A percentile compares a stretch with the other conserved stretches of the same genome.
Conservation (phyloP, 176 grass and related monocot species). For the Stipa capillata region DNA sequence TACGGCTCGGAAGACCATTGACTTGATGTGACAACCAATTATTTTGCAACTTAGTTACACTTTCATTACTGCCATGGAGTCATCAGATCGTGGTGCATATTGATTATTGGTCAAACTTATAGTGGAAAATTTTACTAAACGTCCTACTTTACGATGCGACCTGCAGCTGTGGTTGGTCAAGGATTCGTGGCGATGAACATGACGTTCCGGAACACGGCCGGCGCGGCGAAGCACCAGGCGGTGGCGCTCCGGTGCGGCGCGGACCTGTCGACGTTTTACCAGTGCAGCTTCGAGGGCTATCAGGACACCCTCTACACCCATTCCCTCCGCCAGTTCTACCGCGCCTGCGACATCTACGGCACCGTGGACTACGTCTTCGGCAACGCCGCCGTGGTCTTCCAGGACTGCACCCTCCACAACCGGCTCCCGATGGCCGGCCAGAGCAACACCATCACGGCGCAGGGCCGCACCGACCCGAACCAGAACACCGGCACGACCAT, state of each 20-base stretch:
- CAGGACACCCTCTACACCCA: conserved; percentile 97
- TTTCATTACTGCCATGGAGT: neutral
- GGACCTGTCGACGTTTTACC: conserved; percentile 82
- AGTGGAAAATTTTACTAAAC: neutral
- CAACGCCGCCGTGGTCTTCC: conserved; percentile 84
- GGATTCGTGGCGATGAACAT: conserved; percentile 91
- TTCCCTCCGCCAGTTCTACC: conserved; percentile 91
- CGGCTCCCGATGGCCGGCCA: conserved; percentile 61
- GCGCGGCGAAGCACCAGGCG: conserved; percentile 71
- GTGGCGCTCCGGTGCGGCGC: conserved; percentile 66
- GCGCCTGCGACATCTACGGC: conserved; percentile 85
- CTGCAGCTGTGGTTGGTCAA: conserved; percentile 70
- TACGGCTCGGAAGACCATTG: neutral
- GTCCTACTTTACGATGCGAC: neutral
- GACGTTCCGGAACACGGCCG: conserved; percentile 83
- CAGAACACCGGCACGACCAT: conserved; percentile 83
- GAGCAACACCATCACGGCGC: conserved; percentile 88
- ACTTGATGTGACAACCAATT: neutral
- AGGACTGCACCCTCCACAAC: conserved; percentile 62
- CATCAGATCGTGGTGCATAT: neutral
- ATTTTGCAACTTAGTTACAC: neutral
- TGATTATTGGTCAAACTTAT: too few species aligned
- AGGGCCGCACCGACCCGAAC: conserved; percentile 86
- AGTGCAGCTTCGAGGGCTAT: conserved; percentile 94
- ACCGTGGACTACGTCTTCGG: conserved; percentile 97